phyloP scores from a whole-genome alignment of 2,329 filamentous ascomycete genomes.

The Phaeosphaeria sp. region DNA sequence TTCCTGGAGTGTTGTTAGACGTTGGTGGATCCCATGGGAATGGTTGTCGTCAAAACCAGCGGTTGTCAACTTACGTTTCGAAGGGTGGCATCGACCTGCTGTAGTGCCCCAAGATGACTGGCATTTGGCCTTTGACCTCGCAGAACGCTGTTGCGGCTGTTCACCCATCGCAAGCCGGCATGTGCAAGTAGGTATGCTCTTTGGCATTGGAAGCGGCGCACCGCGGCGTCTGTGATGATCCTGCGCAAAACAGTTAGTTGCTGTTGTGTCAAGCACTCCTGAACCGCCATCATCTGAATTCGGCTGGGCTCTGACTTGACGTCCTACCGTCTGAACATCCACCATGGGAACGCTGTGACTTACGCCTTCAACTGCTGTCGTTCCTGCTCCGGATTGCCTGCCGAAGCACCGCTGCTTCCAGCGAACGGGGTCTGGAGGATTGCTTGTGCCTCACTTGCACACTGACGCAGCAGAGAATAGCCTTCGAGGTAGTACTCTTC shows the following conservation, averaged over 20 bases:
- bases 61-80: constrained; percentile 51
- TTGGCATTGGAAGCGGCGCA: constrained; percentile 68
- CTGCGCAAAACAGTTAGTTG: constrained; percentile 49
- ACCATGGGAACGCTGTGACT: constrained; percentile 16
- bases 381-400: constrained; percentile 60
- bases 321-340: not conserved
- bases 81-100: constrained; percentile 56
- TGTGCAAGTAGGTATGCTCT: constrained; percentile 66
- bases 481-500: constrained; percentile 67
- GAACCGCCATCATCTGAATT: not conserved
- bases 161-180: constrained; percentile 66
- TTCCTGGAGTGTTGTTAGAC: constrained; percentile 54
- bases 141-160: constrained; percentile 59
- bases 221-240: constrained; percentile 66
- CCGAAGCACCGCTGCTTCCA: constrained; percentile 49
- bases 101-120: constrained; percentile 57
- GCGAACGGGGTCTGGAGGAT: constrained; percentile 63
- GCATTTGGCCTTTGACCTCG: constrained; percentile 58
- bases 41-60: not conserved
- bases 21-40: not conserved
- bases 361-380: constrained; percentile 65
- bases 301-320: not conserved
- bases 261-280: not conserved
- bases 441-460: constrained; percentile 61
- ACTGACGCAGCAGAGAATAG: constrained; percentile 64